Base-by-base conservation (phyloP, 1,139 yeast species). In the Lodderomyces beijingensis region DNA sequence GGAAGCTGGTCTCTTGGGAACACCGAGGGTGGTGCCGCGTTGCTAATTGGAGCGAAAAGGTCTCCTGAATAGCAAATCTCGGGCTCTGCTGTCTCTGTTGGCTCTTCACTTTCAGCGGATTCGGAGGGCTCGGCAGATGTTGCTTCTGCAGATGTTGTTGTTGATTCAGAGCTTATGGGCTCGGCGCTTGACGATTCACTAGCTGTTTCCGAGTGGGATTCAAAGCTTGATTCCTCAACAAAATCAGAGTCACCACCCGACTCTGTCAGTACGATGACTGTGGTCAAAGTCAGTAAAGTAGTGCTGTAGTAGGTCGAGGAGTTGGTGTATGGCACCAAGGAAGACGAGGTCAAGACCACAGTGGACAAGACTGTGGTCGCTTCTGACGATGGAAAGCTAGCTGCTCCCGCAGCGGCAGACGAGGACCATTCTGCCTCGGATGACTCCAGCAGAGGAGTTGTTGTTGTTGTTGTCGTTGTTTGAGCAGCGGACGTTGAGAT, bases 1-100 rank as follows among this genome's bases (percentile, higher is more conserved):
- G 85, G 75, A 36, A 75, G 61, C 14, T 54, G 62, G 31, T 65
- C 57, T 39, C 71, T 58, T 6, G 66, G 43, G 57, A 81, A 79
- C 26, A 74, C 61, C 1, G 62, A 43, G 10, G 66, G 63, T 17
- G 86, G 85, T 5, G 60, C 62, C 13, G 50, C 52, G 2, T 73
- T 72, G 23, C 70, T 68, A 38, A 81, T 61, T 2, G 71, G 62
- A 8, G 53, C 42, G 51, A 80, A 79, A 28, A 80, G 58, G 40
- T 72, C 64, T 18, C 51, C 52, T 10, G 44, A 31, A 31, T 52
- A 65, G 51, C 25, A 60, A 57, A 36, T 10, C 16, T 28, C n/a
- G 9, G 27, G 32, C 16, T 11, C 20, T 7, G 30, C 25, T 6
- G 32, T 16, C 13, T 10, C 11, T 8, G 23, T 17, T 20, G 26